Conservation (phyloP, 2,329 filamentous ascomycete species). For the Penicillium sp. region DNA sequence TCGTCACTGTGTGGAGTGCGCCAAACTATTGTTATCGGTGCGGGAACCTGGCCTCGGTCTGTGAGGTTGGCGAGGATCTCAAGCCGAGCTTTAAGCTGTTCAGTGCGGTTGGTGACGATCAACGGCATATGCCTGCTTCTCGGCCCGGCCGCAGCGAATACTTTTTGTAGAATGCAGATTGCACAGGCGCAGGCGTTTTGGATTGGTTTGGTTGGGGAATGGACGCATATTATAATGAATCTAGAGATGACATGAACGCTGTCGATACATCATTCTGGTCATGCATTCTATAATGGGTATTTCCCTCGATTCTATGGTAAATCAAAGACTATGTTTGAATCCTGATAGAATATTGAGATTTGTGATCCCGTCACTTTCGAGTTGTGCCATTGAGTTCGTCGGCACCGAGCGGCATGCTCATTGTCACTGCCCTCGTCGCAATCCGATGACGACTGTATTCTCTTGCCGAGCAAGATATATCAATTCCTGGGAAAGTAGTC, state of each 20-base stretch:
- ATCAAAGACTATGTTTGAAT: too few relatives aligned
- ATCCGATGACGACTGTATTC: background rate
- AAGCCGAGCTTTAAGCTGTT: conserved; percentile 73
- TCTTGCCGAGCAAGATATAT: too few relatives aligned
- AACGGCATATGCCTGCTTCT: conserved; percentile 42
- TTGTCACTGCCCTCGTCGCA: too few relatives aligned
- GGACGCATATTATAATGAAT: conserved; percentile 33
- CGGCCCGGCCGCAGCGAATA: conserved; percentile 46
- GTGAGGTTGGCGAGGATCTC: conserved; percentile 79
- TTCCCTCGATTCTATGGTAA: too few relatives aligned
- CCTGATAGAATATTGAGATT: too few relatives aligned
- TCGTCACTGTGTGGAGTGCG: conserved; percentile 73
- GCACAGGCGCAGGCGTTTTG: conserved; percentile 34
- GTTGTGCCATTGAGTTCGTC: too few relatives aligned
- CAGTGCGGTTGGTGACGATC: conserved; percentile 44
- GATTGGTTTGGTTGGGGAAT: conserved; percentile 15
- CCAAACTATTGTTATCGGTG: conserved; percentile 97
- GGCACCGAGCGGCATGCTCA: too few relatives aligned
- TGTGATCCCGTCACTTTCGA: too few relatives aligned
- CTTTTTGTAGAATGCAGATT: conserved; percentile 39
- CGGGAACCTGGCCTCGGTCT: conserved; percentile 83
- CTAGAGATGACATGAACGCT: conserved; percentile 30
- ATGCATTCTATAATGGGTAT: too few relatives aligned
- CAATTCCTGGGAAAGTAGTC: too few relatives aligned
- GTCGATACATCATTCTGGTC: conserved; percentile 13